Evolutionary conservation across 2,329 filamentous ascomycete genomes (phyloP), one percentile per base, ranked within the genome.

Genomic region (Echinosphaeria canescens): DNA sequence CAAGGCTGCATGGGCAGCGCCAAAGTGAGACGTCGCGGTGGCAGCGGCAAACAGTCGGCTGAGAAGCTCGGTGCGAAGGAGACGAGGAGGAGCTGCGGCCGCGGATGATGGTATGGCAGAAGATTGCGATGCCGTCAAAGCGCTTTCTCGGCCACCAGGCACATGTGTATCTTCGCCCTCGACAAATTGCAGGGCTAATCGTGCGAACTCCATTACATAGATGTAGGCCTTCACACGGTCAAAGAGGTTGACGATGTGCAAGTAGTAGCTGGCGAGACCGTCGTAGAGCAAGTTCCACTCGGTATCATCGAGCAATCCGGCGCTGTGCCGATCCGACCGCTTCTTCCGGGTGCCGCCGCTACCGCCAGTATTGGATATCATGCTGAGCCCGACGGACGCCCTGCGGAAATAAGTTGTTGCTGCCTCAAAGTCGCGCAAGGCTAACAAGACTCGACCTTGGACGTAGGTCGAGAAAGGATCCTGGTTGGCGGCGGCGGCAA

Each of bases 41-140:
- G 81, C 73, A 12, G 81, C 78, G 33, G 71, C 74, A 54, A 95
- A 95, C 3, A 92, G 60, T 3, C 82, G 74, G 36, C 70, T 75
- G 13, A 90, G 68, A 39, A 95, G 67, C 32, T 90, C 78, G 2
- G 63, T 64, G 31, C 65, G 63, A 30, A 66, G 29, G n/a, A n/a
- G n/a, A 44, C 39, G 17, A 53, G 45, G 3, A 18, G 27, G 8
- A 27, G 25, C 13, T 33, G 24, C 10, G 22, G 13, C 10, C 20
- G 26, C 14, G 22, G 27, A 11, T 22, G 25, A 26, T 23, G 27
- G 14, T 25, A 27, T n/a, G 3, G 31, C 29, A 3, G 31, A 23
- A 12, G 29, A 17, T 4, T 36, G 34, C 5, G 29, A 24, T 23
- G 38, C 41, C 23, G 37, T 42, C n/a, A n/a, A n/a, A n/a, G n/a